Conservation (phyloP, 345 rosid species). For the Eucalyptus marginata region DNA sequence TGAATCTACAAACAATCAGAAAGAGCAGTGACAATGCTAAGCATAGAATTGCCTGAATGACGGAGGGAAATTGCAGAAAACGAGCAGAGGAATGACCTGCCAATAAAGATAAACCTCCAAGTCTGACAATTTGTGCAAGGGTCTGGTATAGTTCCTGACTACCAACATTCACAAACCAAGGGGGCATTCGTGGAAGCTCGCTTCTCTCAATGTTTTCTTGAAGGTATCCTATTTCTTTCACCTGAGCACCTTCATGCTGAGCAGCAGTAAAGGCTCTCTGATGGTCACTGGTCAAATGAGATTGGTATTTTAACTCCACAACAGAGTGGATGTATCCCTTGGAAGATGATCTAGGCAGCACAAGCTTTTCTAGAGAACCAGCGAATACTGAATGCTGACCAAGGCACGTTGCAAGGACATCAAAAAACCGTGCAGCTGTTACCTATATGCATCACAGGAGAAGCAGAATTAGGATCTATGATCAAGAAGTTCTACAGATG, state of each 20-base stretch:
- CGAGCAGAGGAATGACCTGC: conserved; percentile 55
- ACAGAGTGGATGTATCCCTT: conserved; percentile 66
- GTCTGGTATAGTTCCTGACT: conserved; percentile 59
- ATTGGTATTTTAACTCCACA: conserved; percentile 53
- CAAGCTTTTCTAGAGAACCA: conserved; percentile 69
- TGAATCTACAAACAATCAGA: conserved; percentile 36
- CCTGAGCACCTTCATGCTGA: conserved; percentile 17
- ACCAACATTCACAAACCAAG: conserved; percentile 77
- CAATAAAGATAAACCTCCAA: conserved; percentile 71
- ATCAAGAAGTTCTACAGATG: background rate
- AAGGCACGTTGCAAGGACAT: conserved; percentile 61
- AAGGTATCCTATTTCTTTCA: conserved; percentile 4
- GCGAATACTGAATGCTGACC: conserved; percentile 53
- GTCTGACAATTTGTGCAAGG: conserved; percentile 79
- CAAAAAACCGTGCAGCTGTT: conserved; percentile 75
- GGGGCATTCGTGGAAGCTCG: conserved; percentile 68
- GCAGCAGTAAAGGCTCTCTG: conserved; percentile 8
- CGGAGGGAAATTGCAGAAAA: background rate
- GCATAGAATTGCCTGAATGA: conserved; percentile 5
- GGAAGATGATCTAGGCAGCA: conserved; percentile 45
- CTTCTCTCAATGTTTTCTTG: conserved; percentile 16
- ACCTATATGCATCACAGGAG: conserved; percentile 30
- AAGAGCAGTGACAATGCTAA: background rate
- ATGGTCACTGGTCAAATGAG: conserved; percentile 8
- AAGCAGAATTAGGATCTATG: background rate